Evolutionary conservation across 2,329 filamentous ascomycete species (phyloP).

Genomic region (Diaporthe amygdali): DNA sequence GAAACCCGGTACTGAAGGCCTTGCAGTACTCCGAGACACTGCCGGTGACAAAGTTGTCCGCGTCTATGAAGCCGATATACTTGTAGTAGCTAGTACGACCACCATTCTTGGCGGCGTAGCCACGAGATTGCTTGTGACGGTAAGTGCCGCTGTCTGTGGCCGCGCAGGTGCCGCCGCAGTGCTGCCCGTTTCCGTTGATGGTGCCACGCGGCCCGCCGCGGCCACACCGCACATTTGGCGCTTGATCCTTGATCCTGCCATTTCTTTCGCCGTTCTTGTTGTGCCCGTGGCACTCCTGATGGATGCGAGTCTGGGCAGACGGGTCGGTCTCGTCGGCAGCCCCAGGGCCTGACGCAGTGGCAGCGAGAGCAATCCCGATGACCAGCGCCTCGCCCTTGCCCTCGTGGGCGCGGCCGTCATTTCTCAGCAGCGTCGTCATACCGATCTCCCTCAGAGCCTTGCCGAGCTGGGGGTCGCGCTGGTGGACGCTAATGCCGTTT

Average conservation of each 20-base stretch:
- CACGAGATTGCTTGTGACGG: slow-evolving; percentile 1
- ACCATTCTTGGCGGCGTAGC: neutral
- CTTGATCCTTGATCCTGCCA: neutral
- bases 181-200: neutral
- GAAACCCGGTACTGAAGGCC: slow-evolving; percentile 37
- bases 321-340: neutral
- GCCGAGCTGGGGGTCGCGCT: slow-evolving; percentile 34
- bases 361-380: slow-evolving; percentile 36
- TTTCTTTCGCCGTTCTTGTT: slow-evolving; percentile 1
- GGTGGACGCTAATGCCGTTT: slow-evolving; percentile 34
- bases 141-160: neutral
- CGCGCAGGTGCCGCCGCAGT: neutral
- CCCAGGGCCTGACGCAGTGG: slow-evolving; percentile 22
- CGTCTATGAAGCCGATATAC: slow-evolving; percentile 40
- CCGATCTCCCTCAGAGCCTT: slow-evolving; percentile 30
- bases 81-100: slow-evolving; percentile 21
- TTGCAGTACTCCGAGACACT: slow-evolving; percentile 39
- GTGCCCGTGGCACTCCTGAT: neutral
- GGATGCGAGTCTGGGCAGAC: slow-evolving; percentile 12
- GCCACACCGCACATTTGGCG: neutral
- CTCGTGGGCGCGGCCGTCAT: slow-evolving; percentile 30
- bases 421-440: slow-evolving; percentile 30
- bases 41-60: slow-evolving; percentile 37
- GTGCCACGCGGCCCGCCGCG: neutral
- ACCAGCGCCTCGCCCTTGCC: slow-evolving; percentile 41